These are phyloP conservation scores for Xerocomellus chrysenteron DNA, from an alignment of 768 basidiomycete genomes.

Conservation along the genomic window DNA sequence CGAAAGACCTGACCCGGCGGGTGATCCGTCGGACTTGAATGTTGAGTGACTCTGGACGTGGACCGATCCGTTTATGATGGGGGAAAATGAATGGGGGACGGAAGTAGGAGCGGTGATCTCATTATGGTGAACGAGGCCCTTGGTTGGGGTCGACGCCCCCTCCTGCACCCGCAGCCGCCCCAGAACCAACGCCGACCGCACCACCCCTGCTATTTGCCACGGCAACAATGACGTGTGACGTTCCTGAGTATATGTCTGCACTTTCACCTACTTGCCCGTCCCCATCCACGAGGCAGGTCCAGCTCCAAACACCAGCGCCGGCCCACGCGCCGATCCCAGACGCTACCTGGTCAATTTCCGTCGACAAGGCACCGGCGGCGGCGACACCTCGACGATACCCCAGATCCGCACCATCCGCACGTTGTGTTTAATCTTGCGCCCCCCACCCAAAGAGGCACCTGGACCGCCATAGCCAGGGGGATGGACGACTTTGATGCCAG, in stretches of 20 bases:
- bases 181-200: neutral
- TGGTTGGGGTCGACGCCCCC: neutral
- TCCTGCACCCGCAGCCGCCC: neutral
- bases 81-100: neutral
- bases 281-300: neutral
- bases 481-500: slow-evolving; percentile 14
- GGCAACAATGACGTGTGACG: slow-evolving; percentile 21
- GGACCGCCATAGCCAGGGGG: neutral
- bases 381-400: slow-evolving; percentile 24
- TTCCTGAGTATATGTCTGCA: neutral
- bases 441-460: neutral
- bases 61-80: neutral
- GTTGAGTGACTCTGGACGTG: neutral
- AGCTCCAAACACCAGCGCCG: neutral
- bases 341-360: slow-evolving; percentile 27
- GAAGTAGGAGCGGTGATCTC: neutral
- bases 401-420: slow-evolving; percentile 27
- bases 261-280: neutral
- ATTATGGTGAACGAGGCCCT: neutral
- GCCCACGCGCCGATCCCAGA: neutral
- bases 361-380: slow-evolving; percentile 6
- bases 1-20: neutral
- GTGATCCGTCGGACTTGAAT: neutral
- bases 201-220: slow-evolving; percentile 11
- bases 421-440: slow-evolving; percentile 15